Evolutionary conservation across 2,329 filamentous ascomycete species (phyloP).

Genomic region (Lecanicillium sp.): DNA sequence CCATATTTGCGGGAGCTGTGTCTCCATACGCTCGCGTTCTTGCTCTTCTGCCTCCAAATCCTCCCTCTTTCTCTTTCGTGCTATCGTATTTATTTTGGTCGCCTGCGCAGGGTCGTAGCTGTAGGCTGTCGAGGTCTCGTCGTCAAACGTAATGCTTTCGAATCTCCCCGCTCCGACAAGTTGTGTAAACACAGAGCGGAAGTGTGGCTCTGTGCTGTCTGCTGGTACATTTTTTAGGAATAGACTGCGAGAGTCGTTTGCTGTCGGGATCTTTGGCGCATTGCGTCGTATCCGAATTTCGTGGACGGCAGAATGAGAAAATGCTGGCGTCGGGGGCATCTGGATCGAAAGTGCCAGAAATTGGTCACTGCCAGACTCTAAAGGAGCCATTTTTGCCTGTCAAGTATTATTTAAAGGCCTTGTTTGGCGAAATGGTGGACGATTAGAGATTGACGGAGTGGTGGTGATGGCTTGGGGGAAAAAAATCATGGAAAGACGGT

Average conservation of each 20-base stretch:
- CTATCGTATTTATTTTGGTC: conserved; percentile 24
- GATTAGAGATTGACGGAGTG: background rate
- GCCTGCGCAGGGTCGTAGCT: conserved; percentile 42
- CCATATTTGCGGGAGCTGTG: conserved; percentile 64
- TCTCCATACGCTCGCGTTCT: conserved; percentile 47
- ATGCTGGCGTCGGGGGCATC: conserved; percentile 56
- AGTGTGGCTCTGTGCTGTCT: conserved; percentile 70
- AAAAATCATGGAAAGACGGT: background rate
- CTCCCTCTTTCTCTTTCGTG: conserved; percentile 31
- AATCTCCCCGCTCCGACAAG: conserved; percentile 73
- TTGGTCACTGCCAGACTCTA: conserved; percentile 32
- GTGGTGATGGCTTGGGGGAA: background rate
- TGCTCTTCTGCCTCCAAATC: conserved; percentile 48
- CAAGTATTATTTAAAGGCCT: background rate
- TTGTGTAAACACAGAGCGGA: conserved; percentile 65
- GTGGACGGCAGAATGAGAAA: conserved; percentile 57
- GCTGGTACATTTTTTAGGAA: conserved; percentile 87
- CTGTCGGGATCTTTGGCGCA: conserved; percentile 66
- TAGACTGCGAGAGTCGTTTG: conserved; percentile 67
- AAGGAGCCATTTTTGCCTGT: conserved; percentile 19
- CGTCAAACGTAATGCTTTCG: conserved; percentile 69
- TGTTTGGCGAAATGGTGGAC: background rate
- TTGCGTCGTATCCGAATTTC: conserved; percentile 83
- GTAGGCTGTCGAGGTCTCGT: conserved; percentile 36
- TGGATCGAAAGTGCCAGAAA: conserved; percentile 63